Evolutionary conservation across 352 stramenopile species (phyloP).

Genomic region (Plasmopara muralis): DNA sequence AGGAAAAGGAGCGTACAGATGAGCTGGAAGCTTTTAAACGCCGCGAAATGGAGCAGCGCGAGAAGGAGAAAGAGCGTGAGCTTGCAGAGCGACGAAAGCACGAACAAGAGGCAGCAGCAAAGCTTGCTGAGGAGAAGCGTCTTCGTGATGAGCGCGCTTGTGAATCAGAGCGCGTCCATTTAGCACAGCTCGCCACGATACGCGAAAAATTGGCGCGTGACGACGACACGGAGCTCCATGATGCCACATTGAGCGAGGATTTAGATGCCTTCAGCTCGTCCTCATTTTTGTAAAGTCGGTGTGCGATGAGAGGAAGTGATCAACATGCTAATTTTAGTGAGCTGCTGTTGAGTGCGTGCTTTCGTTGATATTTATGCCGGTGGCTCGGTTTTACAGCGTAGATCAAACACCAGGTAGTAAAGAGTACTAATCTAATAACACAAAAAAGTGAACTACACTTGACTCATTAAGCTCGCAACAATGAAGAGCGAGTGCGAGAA

Average conservation of each 20-base stretch:
- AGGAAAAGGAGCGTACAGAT: constrained; percentile 67
- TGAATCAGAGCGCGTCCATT: constrained; percentile 53
- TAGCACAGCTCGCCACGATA: constrained; percentile 47
- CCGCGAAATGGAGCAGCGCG: constrained; percentile 52
- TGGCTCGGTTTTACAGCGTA: constrained; percentile 16
- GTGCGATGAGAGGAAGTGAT: constrained; percentile 17
- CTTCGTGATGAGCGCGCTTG: constrained; percentile 44
- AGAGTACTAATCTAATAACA: constrained; percentile 29
- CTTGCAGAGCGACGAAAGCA: constrained; percentile 57
- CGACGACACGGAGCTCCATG: constrained; percentile 61
- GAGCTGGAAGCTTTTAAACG: constrained; percentile 62
- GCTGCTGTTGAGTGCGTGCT: constrained; percentile 14
- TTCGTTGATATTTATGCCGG: constrained; percentile 34
- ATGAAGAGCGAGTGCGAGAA: constrained; percentile 25
- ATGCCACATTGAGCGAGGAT: constrained; percentile 70
- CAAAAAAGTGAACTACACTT: constrained; percentile 7
- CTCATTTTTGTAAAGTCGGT: constrained; percentile 69
- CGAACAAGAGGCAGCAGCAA: constrained; percentile 36
- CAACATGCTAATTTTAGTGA: constrained; percentile 22
- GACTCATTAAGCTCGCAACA: constrained; percentile 24
- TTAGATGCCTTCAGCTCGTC: constrained; percentile 83
- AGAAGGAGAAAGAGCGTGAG: constrained; percentile 72
- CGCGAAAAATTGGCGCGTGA: constrained; percentile 59
- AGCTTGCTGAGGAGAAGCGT: constrained; percentile 49
- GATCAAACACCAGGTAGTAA: constrained; percentile 20